phyloP scores from a whole-genome alignment of 129 eudicot genomes.

The Tanacetum coccineum region DNA sequence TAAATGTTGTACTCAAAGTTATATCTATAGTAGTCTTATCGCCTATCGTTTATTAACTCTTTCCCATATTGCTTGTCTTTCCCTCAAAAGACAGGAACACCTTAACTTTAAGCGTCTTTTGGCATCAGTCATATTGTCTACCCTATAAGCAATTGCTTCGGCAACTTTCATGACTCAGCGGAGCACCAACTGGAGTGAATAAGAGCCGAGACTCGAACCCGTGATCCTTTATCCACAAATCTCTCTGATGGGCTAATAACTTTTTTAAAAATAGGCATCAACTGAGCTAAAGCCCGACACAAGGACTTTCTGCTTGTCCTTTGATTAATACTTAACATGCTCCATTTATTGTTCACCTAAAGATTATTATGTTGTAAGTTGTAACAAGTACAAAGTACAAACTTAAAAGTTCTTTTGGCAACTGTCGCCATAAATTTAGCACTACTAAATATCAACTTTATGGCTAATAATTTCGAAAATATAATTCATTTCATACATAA shows the following conservation, averaged over 20 bases:
- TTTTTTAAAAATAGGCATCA: too few species aligned
- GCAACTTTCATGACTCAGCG: too few species aligned
- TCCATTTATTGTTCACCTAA: conserved; percentile 13
- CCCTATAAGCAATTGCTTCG: too few species aligned
- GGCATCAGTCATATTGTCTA: too few species aligned
- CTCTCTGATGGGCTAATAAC: too few species aligned
- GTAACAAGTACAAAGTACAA: background rate
- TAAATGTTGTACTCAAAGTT: too few species aligned
- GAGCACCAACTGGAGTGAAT: too few species aligned
- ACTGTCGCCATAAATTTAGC: conserved; percentile 5
- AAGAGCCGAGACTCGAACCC: too few species aligned
- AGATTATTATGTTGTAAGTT: background rate
- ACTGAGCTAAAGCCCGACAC: too few species aligned
- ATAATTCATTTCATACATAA: background rate
- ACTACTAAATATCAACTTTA: background rate
- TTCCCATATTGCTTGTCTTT: background rate
- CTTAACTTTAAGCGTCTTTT: too few species aligned
- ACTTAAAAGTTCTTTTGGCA: background rate
- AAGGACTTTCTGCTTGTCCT: background rate
- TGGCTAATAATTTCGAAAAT: background rate
- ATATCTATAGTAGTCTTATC: background rate
- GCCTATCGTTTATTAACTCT: background rate
- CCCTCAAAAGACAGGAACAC: too few species aligned
- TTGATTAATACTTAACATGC: conserved; percentile 7
- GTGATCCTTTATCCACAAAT: too few species aligned